Evolutionary conservation across 2,329 filamentous ascomycete species (phyloP), one percentile per base, ranked within the genome.

Genomic region (Biscogniauxia marginata): DNA sequence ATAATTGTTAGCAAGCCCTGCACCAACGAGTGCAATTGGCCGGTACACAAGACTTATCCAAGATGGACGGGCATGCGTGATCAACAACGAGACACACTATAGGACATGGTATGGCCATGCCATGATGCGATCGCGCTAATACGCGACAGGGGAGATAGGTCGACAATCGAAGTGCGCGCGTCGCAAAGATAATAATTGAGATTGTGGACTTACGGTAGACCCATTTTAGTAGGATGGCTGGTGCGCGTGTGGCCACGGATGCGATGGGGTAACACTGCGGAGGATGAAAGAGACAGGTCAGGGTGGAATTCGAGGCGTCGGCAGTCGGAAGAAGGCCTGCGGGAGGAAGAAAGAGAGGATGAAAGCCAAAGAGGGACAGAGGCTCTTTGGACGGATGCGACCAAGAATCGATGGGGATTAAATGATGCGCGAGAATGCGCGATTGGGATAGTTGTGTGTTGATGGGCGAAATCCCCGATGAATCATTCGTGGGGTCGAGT

Each of bases 171-270:
- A 55, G 59, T 44, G 56, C 39, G 52, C 55, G 49, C 58, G 54
- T 63, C 60, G 66, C 61, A 59, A 51, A 43, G 49, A 24, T 46
- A 46, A 46, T 21, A 6, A 18, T 58, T 56, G 55, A 50, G 50
- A 47, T 52, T 58, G 55, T 56, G 58, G 56, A 77, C 77, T 77
- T 75, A 79, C 77, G 77, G 77, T 50, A 79, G 77, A 66, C 77
- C 77, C 77, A 79, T 79, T 59, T 65, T 67, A 56, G 47, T 20
- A 53, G 22, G 52, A 46, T 55, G 52, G 59, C 54, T 57, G 57
- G 49, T 62, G 61, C 54, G 61, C 53, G 55, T 52, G 53, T 51
- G 46, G 50, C 54, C 24, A 57, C n/a, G 47, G 22, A 23, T 18
- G 52, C 43, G 49, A 39, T 39, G 30, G 30, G 30, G 30, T 39